A percentile compares a stretch with the other conserved stretches of the same genome.
These are phyloP conservation scores for Stemphylium vesicarium DNA, from an alignment of 2,329 filamentous ascomycete species.

Conservation along the genomic window DNA sequence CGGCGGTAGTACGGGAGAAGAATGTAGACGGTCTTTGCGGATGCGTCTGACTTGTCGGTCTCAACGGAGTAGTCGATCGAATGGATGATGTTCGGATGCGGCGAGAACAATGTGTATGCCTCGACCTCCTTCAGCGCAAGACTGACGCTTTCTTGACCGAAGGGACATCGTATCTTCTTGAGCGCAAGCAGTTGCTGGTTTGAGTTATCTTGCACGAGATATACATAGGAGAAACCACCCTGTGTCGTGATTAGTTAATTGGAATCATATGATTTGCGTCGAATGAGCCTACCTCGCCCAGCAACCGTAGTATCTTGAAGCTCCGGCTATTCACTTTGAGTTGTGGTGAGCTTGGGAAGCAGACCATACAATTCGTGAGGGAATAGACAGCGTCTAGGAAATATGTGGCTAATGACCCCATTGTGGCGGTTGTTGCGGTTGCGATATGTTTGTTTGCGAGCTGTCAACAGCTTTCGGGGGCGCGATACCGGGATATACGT, in stretches of 20 bases:
- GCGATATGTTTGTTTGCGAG: conserved; percentile 17
- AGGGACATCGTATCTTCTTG: conserved; percentile 98
- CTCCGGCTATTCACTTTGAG: conserved; percentile 93
- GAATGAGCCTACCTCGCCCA: conserved; percentile 77
- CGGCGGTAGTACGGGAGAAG: conserved; percentile 93
- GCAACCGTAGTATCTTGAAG: conserved; percentile 92
- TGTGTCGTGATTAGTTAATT: conserved; percentile 44
- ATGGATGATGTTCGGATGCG: conserved; percentile 84
- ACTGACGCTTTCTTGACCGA: conserved; percentile 93
- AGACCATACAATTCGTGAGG: conserved; percentile 92
- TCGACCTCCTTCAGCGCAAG: conserved; percentile 97
- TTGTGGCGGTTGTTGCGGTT: conserved; percentile 20
- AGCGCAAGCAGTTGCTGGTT: conserved; percentile 87
- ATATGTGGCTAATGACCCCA: conserved; percentile 59
- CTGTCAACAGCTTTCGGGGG: conserved; percentile 25
- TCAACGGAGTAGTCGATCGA: conserved; percentile 82
- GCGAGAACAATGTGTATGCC: conserved; percentile 88
- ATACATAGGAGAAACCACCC: conserved; percentile 99
- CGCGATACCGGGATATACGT: conserved; percentile 16
- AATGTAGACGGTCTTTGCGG: conserved; percentile 94
- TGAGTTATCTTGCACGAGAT: conserved; percentile 91
- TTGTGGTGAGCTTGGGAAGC: conserved; percentile 91
- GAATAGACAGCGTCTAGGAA: conserved; percentile 89
- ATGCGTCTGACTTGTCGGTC: conserved; percentile 70
- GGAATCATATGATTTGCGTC: background rate